Conservation (phyloP, 2,329 filamentous ascomycete genomes). For the Fusarium pseudoanthophilum region DNA sequence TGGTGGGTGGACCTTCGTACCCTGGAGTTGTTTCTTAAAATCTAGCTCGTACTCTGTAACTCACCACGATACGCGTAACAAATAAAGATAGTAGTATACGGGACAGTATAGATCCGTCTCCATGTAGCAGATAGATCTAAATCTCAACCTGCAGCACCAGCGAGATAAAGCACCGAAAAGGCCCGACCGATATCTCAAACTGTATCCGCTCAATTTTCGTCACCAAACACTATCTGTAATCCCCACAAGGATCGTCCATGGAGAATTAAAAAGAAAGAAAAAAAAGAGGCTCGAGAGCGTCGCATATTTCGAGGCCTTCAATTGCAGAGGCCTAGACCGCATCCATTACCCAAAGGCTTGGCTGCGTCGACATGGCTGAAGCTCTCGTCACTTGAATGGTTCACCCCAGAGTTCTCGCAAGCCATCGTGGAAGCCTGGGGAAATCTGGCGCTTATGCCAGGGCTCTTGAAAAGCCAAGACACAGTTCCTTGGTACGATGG, state of each 20-base stretch:
- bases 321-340: constrained; percentile 1
- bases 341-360: constrained; percentile 14
- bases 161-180: constrained; percentile 29
- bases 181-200: constrained; percentile 20
- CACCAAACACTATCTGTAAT: neutral
- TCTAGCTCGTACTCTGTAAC: neutral
- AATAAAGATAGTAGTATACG: neutral
- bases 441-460: constrained; percentile 28
- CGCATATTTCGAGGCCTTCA: constrained; percentile 18
- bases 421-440: constrained; percentile 22
- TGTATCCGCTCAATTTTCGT: constrained; percentile 24
- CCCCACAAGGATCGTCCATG: constrained; percentile 27
- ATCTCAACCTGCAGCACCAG: constrained; percentile 4
- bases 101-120: neutral
- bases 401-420: constrained; percentile 36
- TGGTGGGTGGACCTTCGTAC: constrained; percentile 6
- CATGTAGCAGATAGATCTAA: neutral
- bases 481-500: constrained; percentile 11
- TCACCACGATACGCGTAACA: constrained; percentile 1
- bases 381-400: neutral
- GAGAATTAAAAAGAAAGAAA: neutral
- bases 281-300: constrained; percentile 2
- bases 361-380: constrained; percentile 22
- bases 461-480: constrained; percentile 21
- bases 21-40: constrained; percentile 7